Conservation (phyloP, 192 early-diverging fungal species). For the Coemansia sp. region DNA sequence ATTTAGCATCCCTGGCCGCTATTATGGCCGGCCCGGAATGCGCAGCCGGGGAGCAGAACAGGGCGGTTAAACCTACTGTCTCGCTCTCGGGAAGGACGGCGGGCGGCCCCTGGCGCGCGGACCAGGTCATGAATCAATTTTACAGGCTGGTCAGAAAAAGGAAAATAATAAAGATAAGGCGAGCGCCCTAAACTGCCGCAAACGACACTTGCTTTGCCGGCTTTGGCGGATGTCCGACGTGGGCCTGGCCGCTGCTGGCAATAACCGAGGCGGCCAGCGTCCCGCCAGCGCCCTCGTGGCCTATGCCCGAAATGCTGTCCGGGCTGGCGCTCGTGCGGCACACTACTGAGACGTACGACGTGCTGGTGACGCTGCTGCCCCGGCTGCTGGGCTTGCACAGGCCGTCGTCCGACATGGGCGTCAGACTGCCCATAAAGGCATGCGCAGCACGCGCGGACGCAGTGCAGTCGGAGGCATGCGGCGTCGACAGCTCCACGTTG, state of each 20-base stretch:
- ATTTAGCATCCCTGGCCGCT: too few relatives aligned
- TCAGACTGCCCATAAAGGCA: slow-evolving; percentile 15
- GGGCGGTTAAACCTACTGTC: too few relatives aligned
- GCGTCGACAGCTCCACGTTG: slow-evolving; percentile 15
- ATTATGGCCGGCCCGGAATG: too few relatives aligned
- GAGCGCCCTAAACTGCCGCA: slow-evolving; percentile 4
- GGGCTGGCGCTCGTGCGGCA: slow-evolving; percentile 3
- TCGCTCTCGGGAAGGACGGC: too few relatives aligned
- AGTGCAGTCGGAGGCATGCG: too few relatives aligned
- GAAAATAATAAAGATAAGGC: not conserved
- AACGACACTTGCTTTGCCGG: slow-evolving; percentile 43
- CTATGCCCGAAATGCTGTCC: not conserved
- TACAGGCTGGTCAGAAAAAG: too few relatives aligned
- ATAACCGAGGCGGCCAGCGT: not conserved
- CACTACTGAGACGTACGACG: slow-evolving; percentile 11
- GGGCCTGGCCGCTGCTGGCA: not conserved
- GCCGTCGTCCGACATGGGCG: slow-evolving; percentile 36
- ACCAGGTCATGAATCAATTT: too few relatives aligned
- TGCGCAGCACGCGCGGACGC: not conserved
- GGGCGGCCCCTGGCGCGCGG: too few relatives aligned
- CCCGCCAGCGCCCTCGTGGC: not conserved
- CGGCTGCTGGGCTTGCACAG: slow-evolving; percentile 2
- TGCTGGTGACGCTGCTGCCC: slow-evolving; percentile 1
- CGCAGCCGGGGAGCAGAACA: too few relatives aligned
- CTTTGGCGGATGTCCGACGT: not conserved